Percentiles rank a stretch among this genome's conserved stretches.
Conservation (phyloP, 1,139 yeast species). For the Yamadazyma taylorii region DNA sequence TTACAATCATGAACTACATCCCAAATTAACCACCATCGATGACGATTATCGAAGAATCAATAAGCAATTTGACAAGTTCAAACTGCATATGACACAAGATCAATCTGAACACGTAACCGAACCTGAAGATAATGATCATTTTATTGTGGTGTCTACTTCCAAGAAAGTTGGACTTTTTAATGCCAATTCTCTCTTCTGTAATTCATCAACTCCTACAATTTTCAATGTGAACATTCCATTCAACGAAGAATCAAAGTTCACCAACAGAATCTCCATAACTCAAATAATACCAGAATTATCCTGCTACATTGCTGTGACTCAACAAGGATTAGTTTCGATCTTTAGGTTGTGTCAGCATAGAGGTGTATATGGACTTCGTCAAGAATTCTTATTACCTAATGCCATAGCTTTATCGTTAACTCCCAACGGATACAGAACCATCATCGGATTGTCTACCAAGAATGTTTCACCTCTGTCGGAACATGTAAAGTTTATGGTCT, state of each 20-base stretch:
- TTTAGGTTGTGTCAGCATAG: constrained; percentile 57
- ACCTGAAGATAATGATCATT: constrained; percentile 12
- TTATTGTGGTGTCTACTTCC: constrained; percentile 47
- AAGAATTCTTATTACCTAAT: constrained; percentile 57
- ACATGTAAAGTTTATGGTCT: constrained; percentile 25
- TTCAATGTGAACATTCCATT: constrained; percentile 31
- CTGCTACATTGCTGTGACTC: constrained; percentile 55
- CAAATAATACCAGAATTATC: constrained; percentile 53
- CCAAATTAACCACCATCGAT: constrained; percentile 29
- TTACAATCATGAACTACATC: constrained; percentile 9
- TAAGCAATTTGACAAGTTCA: constrained; percentile 15
- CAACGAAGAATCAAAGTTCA: constrained; percentile 38
- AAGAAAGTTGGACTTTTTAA: constrained; percentile 48
- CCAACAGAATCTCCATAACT: constrained; percentile 56
- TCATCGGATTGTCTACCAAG: constrained; percentile 31
- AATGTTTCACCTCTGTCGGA: constrained; percentile 20
- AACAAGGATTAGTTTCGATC: constrained; percentile 57
- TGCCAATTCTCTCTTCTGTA: constrained; percentile 50
- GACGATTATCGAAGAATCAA: constrained; percentile 39
- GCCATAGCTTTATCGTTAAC: constrained; percentile 29
- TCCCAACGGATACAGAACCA: constrained; percentile 30
- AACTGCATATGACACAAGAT: neutral
- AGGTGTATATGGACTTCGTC: constrained; percentile 61
- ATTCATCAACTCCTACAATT: constrained; percentile 45
- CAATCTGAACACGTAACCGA: neutral